Base-by-base conservation (phyloP, 352 stramenopile genomes). In the Thalassiosira hispida region DNA sequence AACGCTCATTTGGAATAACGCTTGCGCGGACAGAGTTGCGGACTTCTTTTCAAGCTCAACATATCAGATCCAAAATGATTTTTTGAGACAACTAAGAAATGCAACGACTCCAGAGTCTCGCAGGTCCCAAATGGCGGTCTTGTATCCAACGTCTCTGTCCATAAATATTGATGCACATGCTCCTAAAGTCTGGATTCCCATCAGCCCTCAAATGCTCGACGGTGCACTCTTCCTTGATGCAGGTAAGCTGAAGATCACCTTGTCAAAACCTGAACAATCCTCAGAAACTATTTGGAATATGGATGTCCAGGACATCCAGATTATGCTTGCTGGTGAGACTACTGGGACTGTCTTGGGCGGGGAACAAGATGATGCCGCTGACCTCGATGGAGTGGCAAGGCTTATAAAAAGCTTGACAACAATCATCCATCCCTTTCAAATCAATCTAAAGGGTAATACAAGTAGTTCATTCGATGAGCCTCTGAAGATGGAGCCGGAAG, bases 181-280 rank as follows among this genome's bases (percentile, higher is more conserved):
- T 66, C 89, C 86, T 31, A 92, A 92, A 67, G 49, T 94, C 27
- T 92, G 84, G 86, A 73, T 94, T 40, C 89, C 89, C 65, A 75
- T 92, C 14, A 82, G 73, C 20, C 76, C 63, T 1, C 52, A 82
- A 52, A 68, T 51, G 1, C 59, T 44, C 0, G 78, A 90, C 70
- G 86, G 89, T n/a, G 75, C 86, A n/a, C 51, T 94, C n/a, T 85
- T 83, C 72, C 20, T 94, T n/a, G 85, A 94, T 83, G 79, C 84
- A 44, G 86, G 86, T 53, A 80, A 84, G 49, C 68, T 94, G 11
- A 81, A 79, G 47, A 78, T 91, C 23, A 68, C 57, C 0, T 72
- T 79, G 40, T 51, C 23, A 7, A 91, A 92, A 80, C 18, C 70
- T 20, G 46, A 88, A 59, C 60, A 77, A 47, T 55, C 68, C 33